These are phyloP conservation scores for Apiotrichum veenhuisii DNA, from an alignment of 1,284 basidiomycete genomes.

Conservation along the genomic window DNA sequence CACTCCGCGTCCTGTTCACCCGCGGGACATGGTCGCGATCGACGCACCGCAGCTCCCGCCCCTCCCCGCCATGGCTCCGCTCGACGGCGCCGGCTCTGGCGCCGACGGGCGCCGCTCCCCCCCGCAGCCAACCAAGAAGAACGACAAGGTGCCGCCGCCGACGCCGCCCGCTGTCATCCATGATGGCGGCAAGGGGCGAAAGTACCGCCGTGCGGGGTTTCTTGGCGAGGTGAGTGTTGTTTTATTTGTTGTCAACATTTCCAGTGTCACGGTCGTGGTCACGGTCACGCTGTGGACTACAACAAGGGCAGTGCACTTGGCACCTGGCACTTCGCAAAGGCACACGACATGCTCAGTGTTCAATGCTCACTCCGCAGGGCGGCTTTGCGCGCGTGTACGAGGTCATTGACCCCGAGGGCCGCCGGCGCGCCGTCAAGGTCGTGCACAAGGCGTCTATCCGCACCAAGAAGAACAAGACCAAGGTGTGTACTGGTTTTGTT, in stretches of 20 bases:
- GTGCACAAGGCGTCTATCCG: conserved; percentile 77
- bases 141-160: conserved; percentile 67
- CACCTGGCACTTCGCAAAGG: not conserved
- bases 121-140: conserved; percentile 3
- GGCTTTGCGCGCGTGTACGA: conserved; percentile 89
- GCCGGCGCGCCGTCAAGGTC: conserved; percentile 78
- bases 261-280: not conserved
- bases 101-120: not conserved
- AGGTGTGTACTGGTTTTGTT: conserved; percentile 54
- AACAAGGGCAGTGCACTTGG: not conserved
- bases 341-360: not conserved
- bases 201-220: conserved; percentile 70
- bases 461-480: conserved; percentile 88
- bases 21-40: too few species aligned
- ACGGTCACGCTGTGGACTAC: not conserved
- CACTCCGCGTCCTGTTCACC: too few species aligned
- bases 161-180: conserved; percentile 73
- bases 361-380: conserved; percentile 55
- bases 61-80: not conserved
- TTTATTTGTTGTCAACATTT: not conserved
- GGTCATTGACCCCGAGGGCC: conserved; percentile 65
- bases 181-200: conserved; percentile 59
- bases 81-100: not conserved
- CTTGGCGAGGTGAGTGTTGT: conserved; percentile 69
- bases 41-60: not conserved